Evolutionary conservation across 805 yeast species (phyloP), one percentile per base, ranked within the genome.

Genomic region (Suhomyces vadensis): DNA sequence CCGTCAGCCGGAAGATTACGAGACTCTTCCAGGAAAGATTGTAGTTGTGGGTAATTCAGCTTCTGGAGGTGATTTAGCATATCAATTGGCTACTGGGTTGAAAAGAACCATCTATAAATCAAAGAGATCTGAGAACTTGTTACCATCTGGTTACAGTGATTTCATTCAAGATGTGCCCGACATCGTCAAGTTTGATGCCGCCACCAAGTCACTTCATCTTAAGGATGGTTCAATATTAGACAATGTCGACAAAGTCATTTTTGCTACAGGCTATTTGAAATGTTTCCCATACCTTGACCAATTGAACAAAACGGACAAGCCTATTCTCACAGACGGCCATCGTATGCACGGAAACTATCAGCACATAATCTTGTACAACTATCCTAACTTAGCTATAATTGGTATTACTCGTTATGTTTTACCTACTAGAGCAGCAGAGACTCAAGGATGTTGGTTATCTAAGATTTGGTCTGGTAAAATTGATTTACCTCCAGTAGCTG

Each of bases 11-110:
- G 45, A 45, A n/a, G 51, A 51, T 9, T 73, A 57, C 48, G 53
- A 56, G 5, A 62, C 67, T 19, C 5, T 40, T 11, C 23, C 10
- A 19, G 61, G 68, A 35, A 71, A 64, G n/a, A 79, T 83, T 11
- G 60, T 87, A 35, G 74, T 87, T 5, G 78, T 87, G n/a, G 95
- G 95, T 0, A 83, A 82, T 53, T 81, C 83, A 8, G 85, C 94
- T 2, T 81, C 89, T 23, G 96, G 92, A 21, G 77, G 80, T 14
- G 96, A 89, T 57, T 68, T 86, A 33, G 51, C 88, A 2, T 75
- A 73, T 44, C 91, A 85, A 56, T 56, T 83, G 14, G 77, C 82
- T 1, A 65, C 69, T 2, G 56, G 47, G 3, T 64, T 77, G 36
- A 62, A 71, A 17, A 67, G 63, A 40, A 60, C 56, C 6, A 67